phyloP scores from a whole-genome alignment of 306 rosid species.

The Rosa persica region DNA sequence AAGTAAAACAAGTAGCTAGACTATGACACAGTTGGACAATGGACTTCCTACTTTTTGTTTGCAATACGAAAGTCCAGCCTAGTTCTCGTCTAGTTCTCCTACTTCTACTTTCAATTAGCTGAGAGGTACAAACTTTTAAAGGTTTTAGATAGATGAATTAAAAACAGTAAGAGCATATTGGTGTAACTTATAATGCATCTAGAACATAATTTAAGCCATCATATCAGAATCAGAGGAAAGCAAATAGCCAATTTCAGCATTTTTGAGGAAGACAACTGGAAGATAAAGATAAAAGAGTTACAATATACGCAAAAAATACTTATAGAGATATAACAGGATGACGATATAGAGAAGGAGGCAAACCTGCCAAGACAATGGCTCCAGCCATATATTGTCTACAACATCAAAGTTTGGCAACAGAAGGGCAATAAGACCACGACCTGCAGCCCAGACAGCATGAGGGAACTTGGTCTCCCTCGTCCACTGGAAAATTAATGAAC shows the following conservation, averaged over 20 bases:
- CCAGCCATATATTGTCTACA: constrained; percentile 91
- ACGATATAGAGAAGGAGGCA: constrained; percentile 25
- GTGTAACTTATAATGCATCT: background rate
- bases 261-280: background rate
- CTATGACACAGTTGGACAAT: background rate
- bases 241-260: background rate
- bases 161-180: background rate
- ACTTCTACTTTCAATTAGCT: background rate
- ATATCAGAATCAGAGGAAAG: background rate
- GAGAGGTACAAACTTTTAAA: background rate
- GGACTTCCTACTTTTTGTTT: background rate
- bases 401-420: constrained; percentile 86
- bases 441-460: constrained; percentile 99
- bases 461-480: constrained; percentile 83
- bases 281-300: background rate
- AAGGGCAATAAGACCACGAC: constrained; percentile 85
- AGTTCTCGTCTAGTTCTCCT: background rate
- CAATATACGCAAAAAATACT: background rate
- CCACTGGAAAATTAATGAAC: constrained; percentile 64
- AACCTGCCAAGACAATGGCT: constrained; percentile 98
- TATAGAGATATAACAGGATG: background rate
- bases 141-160: background rate
- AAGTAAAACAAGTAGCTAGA: background rate
- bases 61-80: background rate
- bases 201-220: background rate